Base-by-base conservation (phyloP, 2,329 filamentous ascomycete genomes). In the Aspergillus pseudonomiae region DNA sequence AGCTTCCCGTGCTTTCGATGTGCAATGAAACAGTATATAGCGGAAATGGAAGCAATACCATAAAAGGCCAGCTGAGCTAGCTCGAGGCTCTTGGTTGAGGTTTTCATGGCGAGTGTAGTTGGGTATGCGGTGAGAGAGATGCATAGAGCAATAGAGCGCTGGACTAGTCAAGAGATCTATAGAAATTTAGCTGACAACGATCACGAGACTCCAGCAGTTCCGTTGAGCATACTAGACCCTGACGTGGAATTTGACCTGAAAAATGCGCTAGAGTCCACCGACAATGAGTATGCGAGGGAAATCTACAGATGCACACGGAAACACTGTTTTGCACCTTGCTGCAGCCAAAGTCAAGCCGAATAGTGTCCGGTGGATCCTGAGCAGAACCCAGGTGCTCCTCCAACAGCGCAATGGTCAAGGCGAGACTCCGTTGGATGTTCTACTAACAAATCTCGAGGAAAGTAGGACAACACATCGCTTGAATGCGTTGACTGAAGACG, bases 391-490 rank as follows among this genome's bases (percentile, higher is more conserved):
- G 6, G 48, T 24, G 48, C 48, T 52, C 10, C 48, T 52, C 24
- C 48, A 52, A 16, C 48, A 12, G 48, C 48, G 48, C 48, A 52
- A 52, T 28, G 24, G n/a, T 28, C 48, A 52, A 24, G 48, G 48
- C 24, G 21, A 52, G 24, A 52, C 48, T 52, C 48, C 48, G 24
- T 52, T 52, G 24, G 48, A 52, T 52, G 48, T 28, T 52, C 48
- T 52, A 28, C 48, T 21, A 28, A 28, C 24, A 52, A 52, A 28
- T 16, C 48, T 52, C 19, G 48, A 52, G 48, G 24, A 12, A 6
- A 52, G 48, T 21, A 52, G 48, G 48, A 52, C 48, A 52, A 52
- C 48, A 52, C 10, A 21, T 52, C 48, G 48, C 48, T 24, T 52
- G 4, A 52, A 52, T 52, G 19, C 6, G 24, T 52, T 52, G 48